Conservation (phyloP, 176 grass and related monocot species). For the Phyllostachys edulis region DNA sequence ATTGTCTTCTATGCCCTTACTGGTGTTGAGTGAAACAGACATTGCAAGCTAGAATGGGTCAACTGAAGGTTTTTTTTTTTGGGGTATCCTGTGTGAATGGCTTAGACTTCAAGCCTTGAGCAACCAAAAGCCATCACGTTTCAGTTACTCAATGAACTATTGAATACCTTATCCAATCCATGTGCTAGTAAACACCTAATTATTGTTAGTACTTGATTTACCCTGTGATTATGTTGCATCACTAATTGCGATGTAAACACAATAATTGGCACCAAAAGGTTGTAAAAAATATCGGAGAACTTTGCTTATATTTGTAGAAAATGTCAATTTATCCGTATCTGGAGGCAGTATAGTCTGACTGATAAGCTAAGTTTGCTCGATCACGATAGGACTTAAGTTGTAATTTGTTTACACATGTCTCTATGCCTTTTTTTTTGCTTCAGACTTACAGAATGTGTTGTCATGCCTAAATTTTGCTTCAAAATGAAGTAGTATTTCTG, state of each 20-base stretch:
- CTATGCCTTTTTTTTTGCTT: background rate
- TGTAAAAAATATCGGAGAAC: background rate
- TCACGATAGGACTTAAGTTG: background rate
- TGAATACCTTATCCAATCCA: constrained; percentile 12
- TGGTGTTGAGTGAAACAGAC: constrained; percentile 18
- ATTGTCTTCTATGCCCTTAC: background rate
- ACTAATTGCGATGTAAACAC: background rate
- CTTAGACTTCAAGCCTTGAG: constrained; percentile 24
- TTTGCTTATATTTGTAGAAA: constrained; percentile 2
- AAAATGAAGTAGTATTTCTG: background rate
- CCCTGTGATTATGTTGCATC: background rate
- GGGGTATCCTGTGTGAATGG: background rate
- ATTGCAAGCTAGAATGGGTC: constrained; percentile 28
- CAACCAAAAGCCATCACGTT: constrained; percentile 29
- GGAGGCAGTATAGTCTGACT: background rate
- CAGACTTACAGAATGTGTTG: background rate
- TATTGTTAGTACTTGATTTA: background rate
- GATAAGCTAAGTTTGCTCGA: background rate
- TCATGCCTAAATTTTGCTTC: background rate
- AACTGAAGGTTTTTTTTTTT: background rate
- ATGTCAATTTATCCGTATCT: background rate
- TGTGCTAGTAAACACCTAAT: background rate
- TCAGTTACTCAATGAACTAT: background rate
- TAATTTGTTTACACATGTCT: background rate
- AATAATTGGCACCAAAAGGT: background rate